These are phyloP conservation scores for Leccinum fibrillosum DNA, from an alignment of 768 basidiomycete species.

Conservation along the genomic window DNA sequence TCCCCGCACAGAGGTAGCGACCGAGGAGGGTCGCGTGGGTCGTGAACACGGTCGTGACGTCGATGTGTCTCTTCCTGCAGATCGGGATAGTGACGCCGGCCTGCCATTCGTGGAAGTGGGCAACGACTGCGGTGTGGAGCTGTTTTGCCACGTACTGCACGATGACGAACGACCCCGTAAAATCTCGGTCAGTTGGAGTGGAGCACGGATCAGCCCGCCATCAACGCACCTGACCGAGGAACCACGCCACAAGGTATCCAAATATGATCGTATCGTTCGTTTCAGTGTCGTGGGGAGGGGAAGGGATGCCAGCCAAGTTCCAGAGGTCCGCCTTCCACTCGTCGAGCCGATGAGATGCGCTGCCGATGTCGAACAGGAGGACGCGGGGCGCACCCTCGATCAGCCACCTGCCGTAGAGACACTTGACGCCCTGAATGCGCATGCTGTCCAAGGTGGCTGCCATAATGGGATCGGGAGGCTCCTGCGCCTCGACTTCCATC, in stretches of 20 bases:
- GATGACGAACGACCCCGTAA: background rate
- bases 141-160: constrained; percentile 77
- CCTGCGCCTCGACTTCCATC: constrained; percentile 96
- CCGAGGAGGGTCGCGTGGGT: constrained; percentile 98
- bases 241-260: constrained; percentile 98
- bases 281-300: constrained; percentile 93
- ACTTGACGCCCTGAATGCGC: constrained; percentile 88
- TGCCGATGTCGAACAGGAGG: constrained; percentile 93
- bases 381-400: constrained; percentile 96
- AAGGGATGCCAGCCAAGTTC: constrained; percentile 97
- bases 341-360: constrained; percentile 81
- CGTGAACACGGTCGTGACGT: constrained; percentile 98
- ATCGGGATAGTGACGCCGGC: constrained; percentile 94
- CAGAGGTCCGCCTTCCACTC: constrained; percentile 99
- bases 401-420: constrained; percentile 95
- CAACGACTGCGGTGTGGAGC: constrained; percentile 81
- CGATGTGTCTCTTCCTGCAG: constrained; percentile 94
- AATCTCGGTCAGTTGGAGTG: constrained; percentile 3
- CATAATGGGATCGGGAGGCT: constrained; percentile 79
- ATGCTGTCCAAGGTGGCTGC: constrained; percentile 75
- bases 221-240: constrained; percentile 87
- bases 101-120: constrained; percentile 99
- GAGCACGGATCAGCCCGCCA: constrained; percentile 8
- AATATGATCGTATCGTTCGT: constrained; percentile 98
- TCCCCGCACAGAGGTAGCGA: constrained; percentile 96